Evolutionary conservation across 2,329 filamentous ascomycete genomes (phyloP).

Genomic region (Aspergillus sojae): DNA sequence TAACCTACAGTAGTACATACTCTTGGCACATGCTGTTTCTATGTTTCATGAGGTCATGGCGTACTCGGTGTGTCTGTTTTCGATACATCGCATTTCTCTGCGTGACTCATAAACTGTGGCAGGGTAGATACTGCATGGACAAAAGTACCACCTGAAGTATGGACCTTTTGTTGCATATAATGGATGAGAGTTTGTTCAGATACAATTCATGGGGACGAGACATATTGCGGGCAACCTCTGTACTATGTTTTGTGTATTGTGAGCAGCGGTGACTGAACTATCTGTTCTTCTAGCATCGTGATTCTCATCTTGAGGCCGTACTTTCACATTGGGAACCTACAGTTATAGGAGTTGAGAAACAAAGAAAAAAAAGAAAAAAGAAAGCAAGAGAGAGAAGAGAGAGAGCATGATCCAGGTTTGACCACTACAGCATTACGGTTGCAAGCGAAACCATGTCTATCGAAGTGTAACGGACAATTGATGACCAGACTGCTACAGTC

Average conservation of each 20-base stretch:
- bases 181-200: background rate
- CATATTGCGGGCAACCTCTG: background rate
- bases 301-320: background rate
- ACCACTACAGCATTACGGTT: background rate
- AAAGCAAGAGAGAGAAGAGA: no score
- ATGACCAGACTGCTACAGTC: background rate
- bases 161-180: no score
- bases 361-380: background rate
- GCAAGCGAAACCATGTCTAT: background rate
- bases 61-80: slow-evolving; percentile 10
- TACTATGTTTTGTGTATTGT: background rate
- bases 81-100: slow-evolving; percentile 12
- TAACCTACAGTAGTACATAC: background rate
- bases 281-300: background rate
- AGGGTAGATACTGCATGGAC: background rate
- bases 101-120: slow-evolving; percentile 3
- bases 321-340: background rate
- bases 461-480: background rate
- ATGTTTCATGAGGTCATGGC: background rate
- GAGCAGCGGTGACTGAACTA: background rate
- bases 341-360: background rate
- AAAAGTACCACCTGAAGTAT: background rate
- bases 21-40: background rate
- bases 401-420: background rate
- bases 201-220: background rate